Evolutionary conservation across 371 early-diverging fungal genomes (phyloP), one percentile per base, ranked within the genome.

Genomic region (Chytridium lagenaria): DNA sequence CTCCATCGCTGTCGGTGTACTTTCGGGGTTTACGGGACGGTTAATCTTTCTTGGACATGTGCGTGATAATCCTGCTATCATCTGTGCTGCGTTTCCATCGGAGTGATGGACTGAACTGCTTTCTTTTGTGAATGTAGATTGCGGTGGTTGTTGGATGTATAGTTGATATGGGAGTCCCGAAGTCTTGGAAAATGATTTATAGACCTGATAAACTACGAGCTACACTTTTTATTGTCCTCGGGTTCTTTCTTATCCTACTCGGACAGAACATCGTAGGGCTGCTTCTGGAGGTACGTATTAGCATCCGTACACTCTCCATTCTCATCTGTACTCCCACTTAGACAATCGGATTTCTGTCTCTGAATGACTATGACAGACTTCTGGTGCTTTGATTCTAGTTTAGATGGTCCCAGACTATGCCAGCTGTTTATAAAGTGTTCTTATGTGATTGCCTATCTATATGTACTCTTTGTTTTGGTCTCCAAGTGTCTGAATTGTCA

Each of bases 401-500:
- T n/a, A n/a, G n/a, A n/a, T n/a, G n/a, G n/a, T n/a, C n/a, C n/a
- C n/a, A n/a, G n/a, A n/a, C n/a, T n/a, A n/a, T n/a, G n/a, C n/a
- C n/a, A n/a, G n/a, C n/a, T n/a, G n/a, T n/a, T n/a, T n/a, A n/a
- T n/a, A n/a, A n/a, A n/a, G n/a, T n/a, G n/a, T n/a, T n/a, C n/a
- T n/a, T n/a, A n/a, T n/a, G n/a, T n/a, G n/a, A n/a, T n/a, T n/a
- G n/a, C n/a, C n/a, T n/a, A n/a, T n/a, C n/a, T n/a, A n/a, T n/a
- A n/a, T n/a, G n/a, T n/a, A 61, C 5, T 61, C 26, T 31, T 61
- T 37, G 61, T 31, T 61, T 61, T 61, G 61, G 34, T 61, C 36
- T 26, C 55, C 55, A 26, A 52, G 7, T 44, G n/a, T n/a, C n/a
- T n/a, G n/a, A n/a, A n/a, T n/a, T n/a, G n/a, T n/a, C n/a, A n/a